Percentiles rank a stretch among this genome's conserved stretches.
phyloP scores from a whole-genome alignment of 2,329 filamentous ascomycete species.

The Exutisphaerella laricina region DNA sequence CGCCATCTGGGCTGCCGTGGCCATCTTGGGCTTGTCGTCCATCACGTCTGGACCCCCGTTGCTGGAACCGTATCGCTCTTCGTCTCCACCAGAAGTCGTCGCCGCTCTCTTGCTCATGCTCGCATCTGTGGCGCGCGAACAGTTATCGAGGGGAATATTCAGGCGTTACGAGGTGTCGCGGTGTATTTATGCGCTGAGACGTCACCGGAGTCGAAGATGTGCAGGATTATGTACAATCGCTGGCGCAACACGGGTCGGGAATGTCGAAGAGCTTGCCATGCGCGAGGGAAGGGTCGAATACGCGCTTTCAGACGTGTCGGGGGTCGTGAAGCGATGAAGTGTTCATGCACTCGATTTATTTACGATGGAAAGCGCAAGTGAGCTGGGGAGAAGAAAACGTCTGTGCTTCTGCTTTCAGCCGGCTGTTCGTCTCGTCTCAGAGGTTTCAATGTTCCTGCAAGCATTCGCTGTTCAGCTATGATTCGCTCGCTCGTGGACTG shows the following conservation, averaged over 20 bases:
- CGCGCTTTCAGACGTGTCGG: neutral
- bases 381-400: too few species aligned
- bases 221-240: slow-evolving; percentile 15
- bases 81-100: slow-evolving; percentile 23
- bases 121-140: slow-evolving; percentile 9
- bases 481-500: too few species aligned
- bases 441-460: too few species aligned
- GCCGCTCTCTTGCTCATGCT: slow-evolving; percentile 31
- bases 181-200: slow-evolving; percentile 6
- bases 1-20: slow-evolving; percentile 34
- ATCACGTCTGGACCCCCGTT: slow-evolving; percentile 13
- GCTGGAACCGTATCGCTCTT: slow-evolving; percentile 25
- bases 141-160: neutral
- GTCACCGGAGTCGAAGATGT: slow-evolving; percentile 9
- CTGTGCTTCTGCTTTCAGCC: too few species aligned
- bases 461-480: neutral
- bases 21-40: slow-evolving; percentile 25
- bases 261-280: slow-evolving; percentile 15
- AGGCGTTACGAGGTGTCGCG: slow-evolving; percentile 1
- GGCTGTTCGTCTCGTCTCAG: too few species aligned
- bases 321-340: neutral
- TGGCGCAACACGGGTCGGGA: slow-evolving; percentile 8
- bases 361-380: neutral
- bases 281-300: slow-evolving; percentile 4
- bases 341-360: neutral